phyloP scores from a whole-genome alignment of 805 yeast species.

The Ascoidea asiatica region DNA sequence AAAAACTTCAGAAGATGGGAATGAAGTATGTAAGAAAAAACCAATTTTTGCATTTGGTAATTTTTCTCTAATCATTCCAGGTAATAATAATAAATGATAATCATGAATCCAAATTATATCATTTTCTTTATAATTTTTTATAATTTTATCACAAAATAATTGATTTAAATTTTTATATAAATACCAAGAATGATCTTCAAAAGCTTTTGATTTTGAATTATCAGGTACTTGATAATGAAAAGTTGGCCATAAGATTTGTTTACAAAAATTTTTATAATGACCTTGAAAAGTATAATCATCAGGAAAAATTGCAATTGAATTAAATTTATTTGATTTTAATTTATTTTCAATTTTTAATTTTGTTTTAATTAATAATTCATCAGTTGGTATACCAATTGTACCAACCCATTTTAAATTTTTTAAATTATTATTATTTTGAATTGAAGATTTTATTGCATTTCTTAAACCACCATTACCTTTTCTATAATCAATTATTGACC shows the following conservation, averaged over 20 bases:
- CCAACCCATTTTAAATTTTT: slow-evolving; percentile 64
- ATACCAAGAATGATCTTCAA: slow-evolving; percentile 92
- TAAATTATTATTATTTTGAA: slow-evolving; percentile 22
- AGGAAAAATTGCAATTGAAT: slow-evolving; percentile 55
- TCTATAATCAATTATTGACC: slow-evolving; percentile 55
- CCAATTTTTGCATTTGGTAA: slow-evolving; percentile 66
- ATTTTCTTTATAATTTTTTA: slow-evolving; percentile 52
- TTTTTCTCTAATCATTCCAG: slow-evolving; percentile 70
- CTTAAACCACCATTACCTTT: slow-evolving; percentile 83
- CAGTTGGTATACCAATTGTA: slow-evolving; percentile 85
- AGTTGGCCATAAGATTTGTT: slow-evolving; percentile 94
- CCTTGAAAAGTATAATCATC: slow-evolving; percentile 77
- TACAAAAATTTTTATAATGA: slow-evolving; percentile 83
- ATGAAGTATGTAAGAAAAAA: slow-evolving; percentile 78
- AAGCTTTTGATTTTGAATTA: slow-evolving; percentile 84
- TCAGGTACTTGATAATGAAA: slow-evolving; percentile 91
- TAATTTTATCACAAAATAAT: slow-evolving; percentile 63
- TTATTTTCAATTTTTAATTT: slow-evolving; percentile 36
- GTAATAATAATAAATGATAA: slow-evolving; percentile 68
- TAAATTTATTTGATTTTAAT: slow-evolving; percentile 30
- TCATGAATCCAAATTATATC: slow-evolving; percentile 88
- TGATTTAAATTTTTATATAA: slow-evolving; percentile 68
- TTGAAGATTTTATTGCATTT: slow-evolving; percentile 65
- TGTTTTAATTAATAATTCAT: slow-evolving; percentile 49
- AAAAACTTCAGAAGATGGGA: slow-evolving; percentile 90